These are phyloP conservation scores for Pseudogymnoascus sp. DNA, from an alignment of 2,329 filamentous ascomycete genomes.

Conservation along the genomic window DNA sequence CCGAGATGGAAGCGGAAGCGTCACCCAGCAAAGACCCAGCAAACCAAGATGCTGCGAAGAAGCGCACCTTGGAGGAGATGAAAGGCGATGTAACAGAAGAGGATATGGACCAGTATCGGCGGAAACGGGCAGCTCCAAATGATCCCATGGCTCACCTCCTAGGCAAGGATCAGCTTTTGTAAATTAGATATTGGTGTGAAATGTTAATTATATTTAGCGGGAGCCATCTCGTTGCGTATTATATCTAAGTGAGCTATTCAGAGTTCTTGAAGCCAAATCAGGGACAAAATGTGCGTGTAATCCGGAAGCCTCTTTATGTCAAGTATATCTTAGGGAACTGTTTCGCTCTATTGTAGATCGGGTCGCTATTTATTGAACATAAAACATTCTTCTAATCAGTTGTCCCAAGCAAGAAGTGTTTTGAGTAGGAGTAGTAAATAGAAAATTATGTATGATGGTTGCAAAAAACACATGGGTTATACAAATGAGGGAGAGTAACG, in stretches of 20 bases:
- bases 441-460: neutral
- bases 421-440: neutral
- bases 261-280: neutral
- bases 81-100: constrained; percentile 69
- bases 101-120: constrained; percentile 78
- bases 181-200: constrained; percentile 24
- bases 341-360: neutral
- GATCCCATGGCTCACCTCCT: constrained; percentile 84
- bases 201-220: constrained; percentile 13
- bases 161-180: constrained; percentile 60
- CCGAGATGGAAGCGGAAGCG: constrained; percentile 17
- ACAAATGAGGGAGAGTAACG: neutral
- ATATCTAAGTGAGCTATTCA: neutral
- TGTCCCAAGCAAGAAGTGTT: neutral
- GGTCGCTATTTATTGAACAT: neutral
- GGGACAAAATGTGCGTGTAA: neutral
- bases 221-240: constrained; percentile 7
- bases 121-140: constrained; percentile 62
- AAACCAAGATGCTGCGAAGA: constrained; percentile 40
- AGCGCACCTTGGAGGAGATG: constrained; percentile 72
- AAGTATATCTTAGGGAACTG: neutral
- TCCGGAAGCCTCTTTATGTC: neutral
- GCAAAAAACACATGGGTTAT: neutral
- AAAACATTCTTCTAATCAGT: neutral
- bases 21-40: constrained; percentile 16